Percentiles rank a stretch among this genome's conserved stretches.
These are phyloP conservation scores for Lipomyces mesembrius DNA, from an alignment of 805 yeast species.

Conservation along the genomic window DNA sequence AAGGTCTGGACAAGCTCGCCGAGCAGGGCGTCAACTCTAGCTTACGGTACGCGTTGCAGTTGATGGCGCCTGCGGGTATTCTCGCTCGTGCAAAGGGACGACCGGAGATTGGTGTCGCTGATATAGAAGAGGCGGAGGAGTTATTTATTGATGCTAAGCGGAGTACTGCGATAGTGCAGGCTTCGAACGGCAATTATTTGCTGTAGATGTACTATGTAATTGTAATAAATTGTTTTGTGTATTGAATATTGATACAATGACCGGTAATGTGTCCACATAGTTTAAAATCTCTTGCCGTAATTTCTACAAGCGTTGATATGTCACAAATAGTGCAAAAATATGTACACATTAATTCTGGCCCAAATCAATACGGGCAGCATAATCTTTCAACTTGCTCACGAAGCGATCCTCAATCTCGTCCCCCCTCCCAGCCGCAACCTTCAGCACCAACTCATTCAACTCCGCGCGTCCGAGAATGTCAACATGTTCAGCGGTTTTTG, in stretches of 20 bases:
- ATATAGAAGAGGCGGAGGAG: slow-evolving; percentile 78
- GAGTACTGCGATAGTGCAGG: slow-evolving; percentile 77
- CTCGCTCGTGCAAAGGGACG: slow-evolving; percentile 76
- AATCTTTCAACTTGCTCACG: slow-evolving; percentile 63
- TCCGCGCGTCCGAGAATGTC: slow-evolving; percentile 94
- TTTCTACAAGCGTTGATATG: background rate
- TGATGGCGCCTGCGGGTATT: slow-evolving; percentile 87
- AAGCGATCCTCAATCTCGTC: slow-evolving; percentile 63
- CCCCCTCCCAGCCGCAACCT: slow-evolving; percentile 83
- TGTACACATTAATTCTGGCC: slow-evolving; percentile 14
- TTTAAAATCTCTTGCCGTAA: background rate
- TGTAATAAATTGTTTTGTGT: background rate
- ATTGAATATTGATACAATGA: background rate
- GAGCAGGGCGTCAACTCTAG: slow-evolving; percentile 75
- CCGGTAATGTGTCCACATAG: background rate
- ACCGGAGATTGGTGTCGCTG: slow-evolving; percentile 64
- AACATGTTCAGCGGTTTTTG: slow-evolving; percentile 96
- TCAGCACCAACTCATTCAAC: slow-evolving; percentile 80
- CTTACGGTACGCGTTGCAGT: slow-evolving; percentile 87
- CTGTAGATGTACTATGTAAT: slow-evolving; percentile 1
- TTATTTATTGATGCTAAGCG: slow-evolving; percentile 88
- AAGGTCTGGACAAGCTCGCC: slow-evolving; percentile 78
- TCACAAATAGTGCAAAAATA: background rate
- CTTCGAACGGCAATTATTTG: slow-evolving; percentile 74
- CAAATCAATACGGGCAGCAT: slow-evolving; percentile 62